A percentile compares a stretch with the other conserved stretches of the same genome.
Evolutionary conservation across 345 rosid species (phyloP).

Genomic region (Erodium maritimum): DNA sequence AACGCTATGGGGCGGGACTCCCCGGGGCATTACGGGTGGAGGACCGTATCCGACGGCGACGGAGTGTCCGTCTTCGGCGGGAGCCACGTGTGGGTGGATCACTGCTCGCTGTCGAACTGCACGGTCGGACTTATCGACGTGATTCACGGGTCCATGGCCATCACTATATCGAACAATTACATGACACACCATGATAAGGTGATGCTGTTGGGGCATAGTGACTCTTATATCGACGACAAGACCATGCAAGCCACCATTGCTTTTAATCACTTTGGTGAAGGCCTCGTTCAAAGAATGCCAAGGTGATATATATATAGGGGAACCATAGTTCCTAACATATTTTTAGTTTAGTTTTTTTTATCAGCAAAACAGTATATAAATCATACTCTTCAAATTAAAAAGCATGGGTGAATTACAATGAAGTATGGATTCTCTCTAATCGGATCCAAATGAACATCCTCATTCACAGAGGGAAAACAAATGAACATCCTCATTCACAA

Average conservation of each 20-base stretch:
- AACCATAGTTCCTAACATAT: no score
- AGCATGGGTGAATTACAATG: not conserved
- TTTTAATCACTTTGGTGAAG: constrained; percentile 75
- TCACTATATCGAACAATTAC: constrained; percentile 63
- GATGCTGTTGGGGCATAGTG: constrained; percentile 67
- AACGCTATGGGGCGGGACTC: constrained; percentile 55
- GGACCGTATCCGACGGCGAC: constrained; percentile 67
- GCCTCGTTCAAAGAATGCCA: constrained; percentile 74
- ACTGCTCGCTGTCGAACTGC: constrained; percentile 55
- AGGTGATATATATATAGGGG: no score
- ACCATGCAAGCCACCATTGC: constrained; percentile 73
- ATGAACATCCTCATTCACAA: no score
- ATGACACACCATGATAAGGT: constrained; percentile 74
- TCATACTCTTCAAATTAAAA: no score
- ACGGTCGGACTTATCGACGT: constrained; percentile 58
- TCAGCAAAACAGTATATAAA: no score
- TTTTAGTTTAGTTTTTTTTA: no score
- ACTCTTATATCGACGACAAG: constrained; percentile 47
- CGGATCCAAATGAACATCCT: no score
- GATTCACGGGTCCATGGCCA: constrained; percentile 56
- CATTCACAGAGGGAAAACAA: no score
- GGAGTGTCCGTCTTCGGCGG: constrained; percentile 65
- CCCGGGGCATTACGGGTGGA: constrained; percentile 46
- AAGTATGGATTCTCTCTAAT: no score
- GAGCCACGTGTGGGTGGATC: constrained; percentile 70